These are phyloP conservation scores for Tausonia pullulans DNA, from an alignment of 1,284 basidiomycete species.

Conservation along the genomic window DNA sequence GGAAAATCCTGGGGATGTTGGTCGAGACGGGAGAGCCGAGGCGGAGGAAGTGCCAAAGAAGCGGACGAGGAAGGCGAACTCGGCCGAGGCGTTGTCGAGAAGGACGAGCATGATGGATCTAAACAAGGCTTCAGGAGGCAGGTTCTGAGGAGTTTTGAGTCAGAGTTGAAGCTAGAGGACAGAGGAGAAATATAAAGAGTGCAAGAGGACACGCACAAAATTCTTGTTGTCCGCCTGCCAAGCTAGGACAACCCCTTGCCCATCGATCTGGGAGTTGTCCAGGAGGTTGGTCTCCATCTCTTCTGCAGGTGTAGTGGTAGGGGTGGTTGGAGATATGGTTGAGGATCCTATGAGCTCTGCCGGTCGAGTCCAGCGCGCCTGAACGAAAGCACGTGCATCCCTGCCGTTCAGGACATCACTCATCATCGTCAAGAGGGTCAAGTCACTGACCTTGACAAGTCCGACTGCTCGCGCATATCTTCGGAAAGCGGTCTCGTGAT, in stretches of 20 bases:
- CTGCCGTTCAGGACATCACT: too few relatives aligned
- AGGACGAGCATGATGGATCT: slow-evolving; percentile 77
- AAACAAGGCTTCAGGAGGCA: slow-evolving; percentile 66
- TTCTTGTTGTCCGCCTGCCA: slow-evolving; percentile 77
- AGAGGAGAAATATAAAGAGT: slow-evolving; percentile 1
- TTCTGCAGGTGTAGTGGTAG: slow-evolving; percentile 24
- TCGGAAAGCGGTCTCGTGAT: slow-evolving; percentile 92
- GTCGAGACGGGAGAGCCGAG: not conserved
- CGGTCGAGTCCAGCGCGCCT: slow-evolving; percentile 26
- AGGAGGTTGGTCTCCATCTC: slow-evolving; percentile 46
- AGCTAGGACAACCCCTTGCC: slow-evolving; percentile 63
- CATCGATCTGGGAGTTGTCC: slow-evolving; percentile 50
- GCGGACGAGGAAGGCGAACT: slow-evolving; percentile 70
- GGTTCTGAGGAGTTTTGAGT: slow-evolving; percentile 50
- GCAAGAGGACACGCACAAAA: slow-evolving; percentile 45
- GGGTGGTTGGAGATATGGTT: slow-evolving; percentile 1
- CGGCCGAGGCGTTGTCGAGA: slow-evolving; percentile 82
- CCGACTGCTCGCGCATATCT: slow-evolving; percentile 74
- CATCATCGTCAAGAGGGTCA: not conserved
- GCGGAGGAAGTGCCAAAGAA: slow-evolving; percentile 50
- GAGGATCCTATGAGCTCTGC: slow-evolving; percentile 27
- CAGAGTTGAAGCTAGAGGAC: not conserved
- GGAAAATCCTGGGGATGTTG: too few relatives aligned
- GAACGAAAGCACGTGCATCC: not conserved
- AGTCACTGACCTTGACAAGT: slow-evolving; percentile 51